Evolutionary conservation across 371 early-diverging fungal genomes (phyloP), one percentile per base, ranked within the genome.

Genomic region (Mucor sp.): DNA sequence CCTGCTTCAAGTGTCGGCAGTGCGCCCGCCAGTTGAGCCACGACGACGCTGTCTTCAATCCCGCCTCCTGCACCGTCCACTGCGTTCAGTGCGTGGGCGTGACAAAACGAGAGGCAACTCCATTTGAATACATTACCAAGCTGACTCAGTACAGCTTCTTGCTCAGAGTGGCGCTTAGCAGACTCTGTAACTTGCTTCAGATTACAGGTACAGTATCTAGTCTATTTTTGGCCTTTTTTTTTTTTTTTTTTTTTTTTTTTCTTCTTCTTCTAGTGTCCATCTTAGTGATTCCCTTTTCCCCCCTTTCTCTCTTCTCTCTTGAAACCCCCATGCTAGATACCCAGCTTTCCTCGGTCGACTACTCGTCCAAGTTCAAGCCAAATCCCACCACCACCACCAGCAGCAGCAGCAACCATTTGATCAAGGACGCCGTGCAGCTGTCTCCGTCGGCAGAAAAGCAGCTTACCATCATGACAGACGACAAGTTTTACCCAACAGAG

Each of bases 91-190:
- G 85, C 70, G 21, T 87, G 67, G 12, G 71, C 77, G 58, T 58
- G 12, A 37, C 59, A 59, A 55, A 59, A 19, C 65, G 60, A 76
- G 48, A 74, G 72, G 21, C 82, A 70, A 68, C 64, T 84, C 37
- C 69, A 15, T 78, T 78, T 57, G 65, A 87, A 68, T 82, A 86
- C 67, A 90, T 96, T 5, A 89, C 96, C n/a, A 91, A 92, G 70
- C 84, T 97, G 14, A 88, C 94, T 63, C 96, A 97, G 74, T 97
- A 94, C 69, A 90, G 93, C 14, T 96, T 94, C 69, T 74, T 97
- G 43, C 82, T 97, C 70, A 83, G 93, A 15, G 92, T 95, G 25
- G 95, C 96, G 8, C 85, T 97, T 63, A 89, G 91, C 66, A 84
- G 96, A 8, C 85, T 97, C 28, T 94, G 93, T 69, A 87, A 86